These are phyloP conservation scores for Vitis cinerea DNA, from an alignment of 164 flowering plant genomes.

Conservation along the genomic window DNA sequence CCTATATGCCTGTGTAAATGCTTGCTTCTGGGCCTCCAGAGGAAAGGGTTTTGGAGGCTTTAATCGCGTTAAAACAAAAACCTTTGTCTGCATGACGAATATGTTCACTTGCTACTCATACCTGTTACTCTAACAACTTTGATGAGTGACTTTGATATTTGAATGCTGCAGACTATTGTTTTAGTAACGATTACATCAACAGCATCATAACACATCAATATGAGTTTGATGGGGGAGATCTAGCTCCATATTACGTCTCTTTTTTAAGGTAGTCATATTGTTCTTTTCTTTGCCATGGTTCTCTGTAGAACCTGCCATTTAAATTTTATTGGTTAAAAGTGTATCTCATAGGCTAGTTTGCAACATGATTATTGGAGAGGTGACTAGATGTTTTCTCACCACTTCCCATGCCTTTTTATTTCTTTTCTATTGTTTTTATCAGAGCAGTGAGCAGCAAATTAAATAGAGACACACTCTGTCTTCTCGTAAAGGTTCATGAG, in stretches of 20 bases:
- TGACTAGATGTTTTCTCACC: slow-evolving; percentile 5
- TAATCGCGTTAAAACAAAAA: not conserved
- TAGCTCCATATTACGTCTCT: slow-evolving; percentile 55
- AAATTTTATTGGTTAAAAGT: too few species aligned
- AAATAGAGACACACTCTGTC: slow-evolving; percentile 58
- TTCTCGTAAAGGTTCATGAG: slow-evolving; percentile 60
- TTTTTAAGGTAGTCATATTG: slow-evolving; percentile 46
- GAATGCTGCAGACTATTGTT: slow-evolving; percentile 59
- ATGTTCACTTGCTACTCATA: not conserved
- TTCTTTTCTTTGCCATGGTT: not conserved
- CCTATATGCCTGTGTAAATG: not conserved
- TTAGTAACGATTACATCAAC: slow-evolving; percentile 65
- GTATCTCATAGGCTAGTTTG: too few species aligned
- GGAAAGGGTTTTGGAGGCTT: not conserved
- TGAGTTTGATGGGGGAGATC: slow-evolving; percentile 57
- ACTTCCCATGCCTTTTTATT: slow-evolving; percentile 1
- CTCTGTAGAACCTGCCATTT: too few species aligned
- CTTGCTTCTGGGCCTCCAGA: not conserved
- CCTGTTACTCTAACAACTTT: not conserved
- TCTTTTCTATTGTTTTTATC: slow-evolving; percentile 17
- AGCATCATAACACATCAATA: slow-evolving; percentile 50
- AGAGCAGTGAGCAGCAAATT: slow-evolving; percentile 67
- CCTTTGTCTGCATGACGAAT: not conserved
- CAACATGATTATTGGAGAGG: not conserved
- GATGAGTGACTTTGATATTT: slow-evolving; percentile 5